Conservation (phyloP, 371 early-diverging fungal genomes). For the Rhizopus microsporus region DNA sequence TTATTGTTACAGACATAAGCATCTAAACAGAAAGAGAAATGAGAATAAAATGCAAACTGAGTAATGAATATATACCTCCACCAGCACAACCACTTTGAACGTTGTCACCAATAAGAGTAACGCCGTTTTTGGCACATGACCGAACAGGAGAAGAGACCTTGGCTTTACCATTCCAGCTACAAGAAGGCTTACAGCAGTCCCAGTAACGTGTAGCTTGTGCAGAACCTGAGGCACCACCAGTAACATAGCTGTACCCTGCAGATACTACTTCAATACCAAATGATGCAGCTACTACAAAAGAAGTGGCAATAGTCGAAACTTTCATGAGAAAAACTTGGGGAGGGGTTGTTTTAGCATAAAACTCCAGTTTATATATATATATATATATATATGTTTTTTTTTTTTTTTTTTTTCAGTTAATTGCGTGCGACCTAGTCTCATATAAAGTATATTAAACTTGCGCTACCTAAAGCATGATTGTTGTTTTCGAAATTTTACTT, state of each 20-base stretch:
- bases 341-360: too few species aligned
- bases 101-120: conserved; percentile 24
- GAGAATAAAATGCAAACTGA: neutral
- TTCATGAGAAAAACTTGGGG: neutral
- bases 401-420: too few species aligned
- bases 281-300: conserved; percentile 1
- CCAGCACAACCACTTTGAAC: conserved; percentile 37
- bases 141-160: conserved; percentile 28
- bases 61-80: conserved; percentile 3
- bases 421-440: too few species aligned
- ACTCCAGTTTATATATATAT: too few species aligned
- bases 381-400: too few species aligned
- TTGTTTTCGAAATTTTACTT: neutral
- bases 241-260: conserved; percentile 9
- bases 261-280: conserved; percentile 2
- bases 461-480: neutral
- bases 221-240: conserved; percentile 25
- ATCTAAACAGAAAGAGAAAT: conserved; percentile 2
- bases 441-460: too few species aligned
- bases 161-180: conserved; percentile 41
- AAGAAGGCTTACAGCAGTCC: conserved; percentile 52
- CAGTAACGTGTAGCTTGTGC: conserved; percentile 45
- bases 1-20: conserved; percentile 43
- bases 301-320: conserved; percentile 4
- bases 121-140: conserved; percentile 35